Evolutionary conservation across 495 filamentous ascomycete species (phyloP), one percentile per base, ranked within the genome.

Genomic region (Astrocystis sublimbata): DNA sequence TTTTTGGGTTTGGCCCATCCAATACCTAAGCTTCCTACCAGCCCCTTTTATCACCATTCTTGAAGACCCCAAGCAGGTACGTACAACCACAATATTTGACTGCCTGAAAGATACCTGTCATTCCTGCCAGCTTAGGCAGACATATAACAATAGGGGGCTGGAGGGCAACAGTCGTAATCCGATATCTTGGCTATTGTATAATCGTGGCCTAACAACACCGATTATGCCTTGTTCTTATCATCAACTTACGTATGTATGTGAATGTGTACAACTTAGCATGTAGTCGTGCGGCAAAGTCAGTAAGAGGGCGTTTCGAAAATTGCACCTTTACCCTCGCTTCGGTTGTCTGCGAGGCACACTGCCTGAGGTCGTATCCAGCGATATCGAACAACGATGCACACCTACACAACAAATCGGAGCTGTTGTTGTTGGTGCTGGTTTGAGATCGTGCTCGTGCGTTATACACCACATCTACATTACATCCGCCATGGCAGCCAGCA

Each of bases 181-280:
- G 38, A 41, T 5, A 24, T 59, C 57, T 50, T 50, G 45, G 57
- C 54, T 57, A 33, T 30, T 26, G 24, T 1, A 38, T 38, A 54
- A 33, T 19, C 31, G 30, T 31, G 24, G 10, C 30, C 31, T n/a
- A 53, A 53, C 51, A 19, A 41, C 8, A 10, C 28, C 51, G 35
- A 55, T 41, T 55, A 55, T 55, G 21, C 47, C 47, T 19, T 24
- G 8, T 17, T 33, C 6, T 13, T n/a, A 4, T 28, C 28, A 12
- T 51, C 28, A 8, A 51, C 15, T n/a, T 41, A 60, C 46, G 46
- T 60, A 24, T 46, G n/a, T n/a, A n/a, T n/a, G n/a, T n/a, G n/a
- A n/a, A n/a, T n/a, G n/a, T n/a, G n/a, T n/a, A n/a, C n/a, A n/a
- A n/a, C n/a, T n/a, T n/a, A n/a, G n/a, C n/a, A 60, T 6, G 36